Conservation (phyloP, 805 yeast species). For the Kuraishia hungarica region DNA sequence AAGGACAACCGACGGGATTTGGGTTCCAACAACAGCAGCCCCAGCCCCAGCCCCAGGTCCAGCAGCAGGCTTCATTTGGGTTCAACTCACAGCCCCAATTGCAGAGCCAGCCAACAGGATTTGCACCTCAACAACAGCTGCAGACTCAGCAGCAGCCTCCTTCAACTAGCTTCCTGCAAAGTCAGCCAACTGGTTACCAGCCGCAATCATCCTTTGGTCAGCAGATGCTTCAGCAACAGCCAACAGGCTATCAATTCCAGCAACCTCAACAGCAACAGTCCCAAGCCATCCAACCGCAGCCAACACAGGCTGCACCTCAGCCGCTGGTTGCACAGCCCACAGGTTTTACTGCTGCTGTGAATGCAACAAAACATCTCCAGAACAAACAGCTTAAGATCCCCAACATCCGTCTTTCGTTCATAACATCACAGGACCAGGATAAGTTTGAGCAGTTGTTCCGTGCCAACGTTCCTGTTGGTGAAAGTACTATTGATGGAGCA, state of each 20-base stretch:
- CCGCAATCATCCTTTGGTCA: conserved; percentile 28
- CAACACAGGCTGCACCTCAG: conserved; percentile 10
- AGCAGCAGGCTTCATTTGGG: conserved; percentile 18
- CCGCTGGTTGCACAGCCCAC: conserved; percentile 34
- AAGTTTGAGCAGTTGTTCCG: conserved; percentile 82
- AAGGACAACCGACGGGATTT: conserved; percentile 24
- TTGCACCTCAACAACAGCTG: conserved; percentile 15
- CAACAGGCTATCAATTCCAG: conserved; percentile 17
- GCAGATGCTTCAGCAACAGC: conserved; percentile 13
- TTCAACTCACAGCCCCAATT: conserved; percentile 13
- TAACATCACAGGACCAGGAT: conserved; percentile 77
- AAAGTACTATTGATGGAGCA: conserved; percentile 58
- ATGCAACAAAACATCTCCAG: conserved; percentile 34
- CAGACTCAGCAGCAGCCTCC: conserved; percentile 13
- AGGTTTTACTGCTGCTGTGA: conserved; percentile 27
- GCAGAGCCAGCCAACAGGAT: conserved; percentile 29
- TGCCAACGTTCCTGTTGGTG: conserved; percentile 67
- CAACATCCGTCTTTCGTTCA: conserved; percentile 70
- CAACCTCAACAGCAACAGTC: conserved; percentile 10
- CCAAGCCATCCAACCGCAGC: conserved; percentile 10
- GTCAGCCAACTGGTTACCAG: conserved; percentile 26
- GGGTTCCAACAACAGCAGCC: conserved; percentile 25
- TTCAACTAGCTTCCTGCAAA: background rate
- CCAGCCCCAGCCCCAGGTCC: conserved; percentile 25
- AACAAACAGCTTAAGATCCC: conserved; percentile 61